A percentile compares a stretch with the other conserved stretches of the same genome.
phyloP scores from a whole-genome alignment of 1,284 basidiomycete species.

The Sporisorium reilianum region DNA sequence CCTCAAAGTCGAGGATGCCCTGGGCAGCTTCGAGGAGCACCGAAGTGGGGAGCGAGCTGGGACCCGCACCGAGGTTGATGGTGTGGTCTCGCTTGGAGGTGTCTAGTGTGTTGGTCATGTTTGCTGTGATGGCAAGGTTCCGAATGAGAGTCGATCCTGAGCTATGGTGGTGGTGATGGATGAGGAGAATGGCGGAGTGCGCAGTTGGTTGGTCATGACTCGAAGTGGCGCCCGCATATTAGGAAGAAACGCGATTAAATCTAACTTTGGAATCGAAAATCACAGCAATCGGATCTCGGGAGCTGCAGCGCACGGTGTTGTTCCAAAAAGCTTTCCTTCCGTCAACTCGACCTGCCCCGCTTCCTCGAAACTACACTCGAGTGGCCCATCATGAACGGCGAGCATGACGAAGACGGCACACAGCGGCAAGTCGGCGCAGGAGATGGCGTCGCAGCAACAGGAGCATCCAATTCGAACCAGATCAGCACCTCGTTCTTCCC shows the following conservation, averaged over 20 bases:
- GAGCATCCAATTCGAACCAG: conserved; percentile 35
- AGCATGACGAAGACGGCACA: conserved; percentile 6
- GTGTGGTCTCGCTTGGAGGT: conserved; percentile 55
- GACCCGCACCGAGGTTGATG: conserved; percentile 68
- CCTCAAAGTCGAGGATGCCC: conserved; percentile 63
- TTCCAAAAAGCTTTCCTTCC: too few relatives aligned
- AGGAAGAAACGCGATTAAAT: conserved; percentile 3
- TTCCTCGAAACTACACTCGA: neutral
- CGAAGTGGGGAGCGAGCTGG: conserved; percentile 62
- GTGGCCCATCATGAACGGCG: conserved; percentile 23
- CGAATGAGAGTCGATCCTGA: neutral
- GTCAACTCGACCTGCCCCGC: too few relatives aligned
- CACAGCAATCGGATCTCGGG: conserved; percentile 1
- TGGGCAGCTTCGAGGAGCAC: conserved; percentile 66
- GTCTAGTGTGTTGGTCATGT: conserved; percentile 42
- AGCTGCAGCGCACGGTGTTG: neutral
- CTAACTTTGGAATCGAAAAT: neutral
- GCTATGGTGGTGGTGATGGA: neutral
- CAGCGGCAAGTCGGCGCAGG: conserved; percentile 11
- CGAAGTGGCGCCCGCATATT: conserved; percentile 1
- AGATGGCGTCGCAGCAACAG: conserved; percentile 17
- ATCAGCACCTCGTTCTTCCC: conserved; percentile 62
- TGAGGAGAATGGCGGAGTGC: neutral
- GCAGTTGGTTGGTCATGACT: neutral
- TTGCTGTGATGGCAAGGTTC: conserved; percentile 1